These are phyloP conservation scores for Xerocomus brunneocitrinus DNA, from an alignment of 768 basidiomycete species.

Conservation along the genomic window DNA sequence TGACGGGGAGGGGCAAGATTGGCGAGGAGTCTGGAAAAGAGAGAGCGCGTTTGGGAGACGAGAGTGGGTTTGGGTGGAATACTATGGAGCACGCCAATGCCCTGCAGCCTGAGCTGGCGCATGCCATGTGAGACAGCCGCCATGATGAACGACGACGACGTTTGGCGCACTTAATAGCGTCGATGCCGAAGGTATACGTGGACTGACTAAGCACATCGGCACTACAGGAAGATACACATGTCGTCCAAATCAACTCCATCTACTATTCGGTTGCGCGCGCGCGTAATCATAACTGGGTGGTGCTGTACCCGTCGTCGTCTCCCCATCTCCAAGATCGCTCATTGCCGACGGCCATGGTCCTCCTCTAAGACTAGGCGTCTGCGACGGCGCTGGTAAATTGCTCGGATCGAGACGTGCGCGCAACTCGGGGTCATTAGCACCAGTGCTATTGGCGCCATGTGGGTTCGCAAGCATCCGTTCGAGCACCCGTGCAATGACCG, in stretches of 20 bases:
- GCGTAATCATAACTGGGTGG: background rate
- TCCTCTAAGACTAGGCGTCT: background rate
- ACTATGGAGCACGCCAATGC: slow-evolving; percentile 11
- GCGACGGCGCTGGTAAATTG: background rate
- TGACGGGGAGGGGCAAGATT: slow-evolving; percentile 34
- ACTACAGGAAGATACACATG: background rate
- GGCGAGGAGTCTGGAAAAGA: slow-evolving; percentile 52
- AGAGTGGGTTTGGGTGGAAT: background rate
- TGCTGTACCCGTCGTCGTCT: too few relatives aligned
- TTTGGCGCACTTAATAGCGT: background rate
- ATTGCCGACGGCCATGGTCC: background rate
- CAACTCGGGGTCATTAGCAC: background rate
- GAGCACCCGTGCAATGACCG: slow-evolving; percentile 23
- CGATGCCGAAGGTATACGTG: slow-evolving; percentile 15
- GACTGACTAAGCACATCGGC: slow-evolving; percentile 19
- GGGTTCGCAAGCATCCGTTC: slow-evolving; percentile 25
- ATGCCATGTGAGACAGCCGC: slow-evolving; percentile 22
- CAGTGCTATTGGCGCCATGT: background rate
- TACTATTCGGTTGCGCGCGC: too few relatives aligned
- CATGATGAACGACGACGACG: slow-evolving; percentile 11
- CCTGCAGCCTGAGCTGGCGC: slow-evolving; percentile 23
- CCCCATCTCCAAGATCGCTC: background rate
- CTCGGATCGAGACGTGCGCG: too few relatives aligned
- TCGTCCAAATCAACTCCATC: too few relatives aligned
- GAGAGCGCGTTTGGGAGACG: slow-evolving; percentile 49